These are phyloP conservation scores for Beauveria scarabaeidicola DNA, from an alignment of 2,329 filamentous ascomycete genomes.

Conservation along the genomic window DNA sequence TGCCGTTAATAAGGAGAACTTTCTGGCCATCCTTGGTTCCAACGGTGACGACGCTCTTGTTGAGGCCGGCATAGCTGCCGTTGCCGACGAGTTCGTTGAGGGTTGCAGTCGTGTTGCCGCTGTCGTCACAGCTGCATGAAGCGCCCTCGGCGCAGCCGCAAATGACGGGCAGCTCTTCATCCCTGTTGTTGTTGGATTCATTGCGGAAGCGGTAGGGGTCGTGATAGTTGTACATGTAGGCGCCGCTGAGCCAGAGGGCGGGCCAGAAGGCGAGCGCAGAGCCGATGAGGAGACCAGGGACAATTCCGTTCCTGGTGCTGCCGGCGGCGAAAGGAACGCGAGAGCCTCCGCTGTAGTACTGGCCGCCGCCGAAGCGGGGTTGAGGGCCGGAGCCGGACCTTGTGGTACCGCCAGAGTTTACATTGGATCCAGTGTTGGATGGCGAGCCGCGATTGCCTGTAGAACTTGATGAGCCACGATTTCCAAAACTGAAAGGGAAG, in stretches of 20 bases:
- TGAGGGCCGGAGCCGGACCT: slow-evolving; percentile 48
- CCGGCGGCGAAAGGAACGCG: slow-evolving; percentile 52
- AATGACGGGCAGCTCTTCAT: slow-evolving; percentile 28
- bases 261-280: slow-evolving; percentile 51
- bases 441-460: slow-evolving; percentile 14
- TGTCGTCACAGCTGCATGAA: slow-evolving; percentile 62
- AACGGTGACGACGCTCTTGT: slow-evolving; percentile 55
- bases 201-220: slow-evolving; percentile 47
- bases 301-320: slow-evolving; percentile 34
- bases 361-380: slow-evolving; percentile 52
- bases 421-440: slow-evolving; percentile 19
- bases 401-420: slow-evolving; percentile 43
- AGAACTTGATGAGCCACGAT: slow-evolving; percentile 13
- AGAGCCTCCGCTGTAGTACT: slow-evolving; percentile 60
- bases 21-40: slow-evolving; percentile 53
- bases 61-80: slow-evolving; percentile 49
- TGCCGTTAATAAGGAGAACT: slow-evolving; percentile 68
- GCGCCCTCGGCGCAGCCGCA: slow-evolving; percentile 43
- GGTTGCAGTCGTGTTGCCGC: slow-evolving; percentile 45
- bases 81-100: slow-evolving; percentile 56
- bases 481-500: background rate
- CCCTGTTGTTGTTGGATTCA: slow-evolving; percentile 32
- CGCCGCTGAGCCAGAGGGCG: slow-evolving; percentile 55
- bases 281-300: slow-evolving; percentile 41
- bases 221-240: slow-evolving; percentile 44